phyloP scores from a whole-genome alignment of 805 yeast genomes.

The Nakazawaea wickerhamii region DNA sequence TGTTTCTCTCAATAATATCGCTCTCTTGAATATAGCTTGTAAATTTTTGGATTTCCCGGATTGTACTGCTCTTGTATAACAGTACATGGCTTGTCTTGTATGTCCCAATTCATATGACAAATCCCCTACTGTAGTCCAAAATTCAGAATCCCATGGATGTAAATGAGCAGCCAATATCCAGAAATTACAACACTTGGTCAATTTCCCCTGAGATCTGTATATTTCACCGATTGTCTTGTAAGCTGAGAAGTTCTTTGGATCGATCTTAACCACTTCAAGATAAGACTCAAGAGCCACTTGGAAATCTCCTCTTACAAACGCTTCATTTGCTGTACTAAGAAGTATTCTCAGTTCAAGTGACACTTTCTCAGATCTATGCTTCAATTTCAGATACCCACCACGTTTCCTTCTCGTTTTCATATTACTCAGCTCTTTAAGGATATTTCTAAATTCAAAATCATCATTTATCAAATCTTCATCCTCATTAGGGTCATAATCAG shows the following conservation, averaged over 20 bases:
- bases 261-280: slow-evolving; percentile 68
- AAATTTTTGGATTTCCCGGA: slow-evolving; percentile 39
- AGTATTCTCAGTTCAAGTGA: slow-evolving; percentile 70
- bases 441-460: slow-evolving; percentile 49
- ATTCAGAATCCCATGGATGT: slow-evolving; percentile 66
- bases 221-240: slow-evolving; percentile 88
- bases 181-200: slow-evolving; percentile 68
- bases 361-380: slow-evolving; percentile 35
- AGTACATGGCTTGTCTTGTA: slow-evolving; percentile 69
- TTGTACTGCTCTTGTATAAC: slow-evolving; percentile 63
- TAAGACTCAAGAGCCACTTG: slow-evolving; percentile 55
- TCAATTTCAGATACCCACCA: slow-evolving; percentile 31
- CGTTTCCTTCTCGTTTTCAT: slow-evolving; percentile 44
- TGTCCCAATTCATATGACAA: slow-evolving; percentile 61
- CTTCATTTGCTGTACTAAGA: slow-evolving; percentile 72
- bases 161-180: slow-evolving; percentile 82
- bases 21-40: slow-evolving; percentile 56
- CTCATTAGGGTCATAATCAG: slow-evolving; percentile 20
- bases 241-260: slow-evolving; percentile 74
- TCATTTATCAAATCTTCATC: slow-evolving; percentile 33
- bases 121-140: slow-evolving; percentile 77
- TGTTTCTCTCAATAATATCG: slow-evolving; percentile 59
- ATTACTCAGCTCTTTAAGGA: slow-evolving; percentile 62
- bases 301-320: slow-evolving; percentile 62
- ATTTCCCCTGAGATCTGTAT: slow-evolving; percentile 58